phyloP scores from a whole-genome alignment of 176 grass and related monocot genomes.

The Thalia dealbata region DNA sequence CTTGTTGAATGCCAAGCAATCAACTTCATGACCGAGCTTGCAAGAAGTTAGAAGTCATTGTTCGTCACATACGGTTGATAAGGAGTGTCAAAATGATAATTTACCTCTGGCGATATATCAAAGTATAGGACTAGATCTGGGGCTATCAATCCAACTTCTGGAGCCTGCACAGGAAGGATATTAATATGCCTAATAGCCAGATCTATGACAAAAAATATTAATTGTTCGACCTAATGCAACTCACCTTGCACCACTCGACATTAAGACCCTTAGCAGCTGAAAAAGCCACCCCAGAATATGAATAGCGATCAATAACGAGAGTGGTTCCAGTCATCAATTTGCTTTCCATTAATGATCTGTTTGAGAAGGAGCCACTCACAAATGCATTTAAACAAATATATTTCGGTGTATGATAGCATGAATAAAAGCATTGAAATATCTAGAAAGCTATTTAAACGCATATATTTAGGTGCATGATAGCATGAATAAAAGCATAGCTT shows the following conservation, averaged over 20 bases:
- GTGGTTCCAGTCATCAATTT: slow-evolving; percentile 72
- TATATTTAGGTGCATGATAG: no score
- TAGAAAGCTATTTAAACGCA: background rate
- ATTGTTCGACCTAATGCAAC: background rate
- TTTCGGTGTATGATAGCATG: background rate
- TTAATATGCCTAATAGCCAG: slow-evolving; percentile 6
- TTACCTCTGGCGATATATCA: slow-evolving; percentile 91
- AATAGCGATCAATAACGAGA: slow-evolving; percentile 56
- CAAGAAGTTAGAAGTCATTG: background rate
- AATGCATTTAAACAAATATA: background rate
- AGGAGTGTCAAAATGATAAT: background rate
- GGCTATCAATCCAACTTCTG: slow-evolving; percentile 70
- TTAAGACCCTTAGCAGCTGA: slow-evolving; percentile 63
- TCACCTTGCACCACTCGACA: slow-evolving; percentile 66
- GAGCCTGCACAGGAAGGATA: slow-evolving; percentile 37
- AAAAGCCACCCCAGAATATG: slow-evolving; percentile 61
- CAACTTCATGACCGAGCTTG: background rate
- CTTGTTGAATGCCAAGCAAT: background rate
- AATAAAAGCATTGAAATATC: no score
- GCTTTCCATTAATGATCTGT: slow-evolving; percentile 73
- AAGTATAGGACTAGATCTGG: slow-evolving; percentile 88
- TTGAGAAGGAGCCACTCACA: background rate
- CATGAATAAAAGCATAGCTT: background rate
- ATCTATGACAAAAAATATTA: no score
- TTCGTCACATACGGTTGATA: background rate